Base-by-base conservation (phyloP, 148 eudicot species). In the Chenopodium quinoa region DNA sequence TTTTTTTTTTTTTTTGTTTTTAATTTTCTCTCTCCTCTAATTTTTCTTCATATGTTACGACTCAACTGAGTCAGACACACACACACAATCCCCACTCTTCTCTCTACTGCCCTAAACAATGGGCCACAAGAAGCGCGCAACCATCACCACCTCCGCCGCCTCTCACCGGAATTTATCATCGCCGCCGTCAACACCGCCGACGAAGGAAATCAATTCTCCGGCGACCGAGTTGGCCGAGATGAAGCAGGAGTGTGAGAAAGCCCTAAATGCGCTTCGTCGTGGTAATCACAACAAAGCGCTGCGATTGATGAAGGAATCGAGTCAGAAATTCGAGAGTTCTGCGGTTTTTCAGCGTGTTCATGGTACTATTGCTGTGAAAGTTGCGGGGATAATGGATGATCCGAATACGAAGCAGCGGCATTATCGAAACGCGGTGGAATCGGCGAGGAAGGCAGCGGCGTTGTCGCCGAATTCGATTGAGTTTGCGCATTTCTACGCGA, bases 221-320 rank as follows among this genome's bases (percentile, higher is more conserved):
- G 48, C 48, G 74, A 66, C 3, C 6, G 65, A 14, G 29, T 58
- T n/a, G 29, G 40, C 19, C 78, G 84, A 75, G 34, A 79, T 96
- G 63, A 93, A 89, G 90, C 54, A 62, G 8, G 98, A 96, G 66
- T 96, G 97, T 72, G 95, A 92, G 86, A 77, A 83, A 22, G 98
- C 98, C 68, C 84, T 92, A 9, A 90, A 80, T 27, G 86, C 95
- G 0, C 69, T 92, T 31, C 86, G 95, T 1, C 82, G 92, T 0
- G 99, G 99, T 0, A 96, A 91, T 85, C 94, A 92, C 81, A 90
- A 85, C 25, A 93, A 92, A 79, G 89, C 98, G 64, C 82, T 93
- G 65, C 86, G 94, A 25, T 25, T 96, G 29, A 91, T 96, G 92
- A 91, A 90, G 85, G 99, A 96, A 10, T 76, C 89, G 73, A 79